phyloP scores from a whole-genome alignment of 83 land plant genomes.

The Isoetes engelmannii region DNA sequence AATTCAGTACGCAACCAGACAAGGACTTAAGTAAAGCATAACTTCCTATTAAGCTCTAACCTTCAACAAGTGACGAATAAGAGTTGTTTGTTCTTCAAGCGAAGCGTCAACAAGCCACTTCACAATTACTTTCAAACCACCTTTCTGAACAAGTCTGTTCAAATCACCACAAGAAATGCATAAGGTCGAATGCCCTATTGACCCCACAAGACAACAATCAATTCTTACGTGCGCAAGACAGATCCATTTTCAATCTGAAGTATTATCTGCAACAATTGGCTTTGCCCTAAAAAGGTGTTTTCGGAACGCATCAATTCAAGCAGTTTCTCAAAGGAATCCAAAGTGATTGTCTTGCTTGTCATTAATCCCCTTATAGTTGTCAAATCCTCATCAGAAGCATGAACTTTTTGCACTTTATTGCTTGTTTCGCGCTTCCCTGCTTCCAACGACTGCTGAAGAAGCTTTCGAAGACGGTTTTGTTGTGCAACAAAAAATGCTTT shows the following conservation, averaged over 20 bases:
- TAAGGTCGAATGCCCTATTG: background rate
- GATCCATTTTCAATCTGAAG: constrained; percentile 51
- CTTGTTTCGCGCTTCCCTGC: constrained; percentile 22
- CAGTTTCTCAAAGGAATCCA: constrained; percentile 36
- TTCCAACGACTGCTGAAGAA: constrained; percentile 55
- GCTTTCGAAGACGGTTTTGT: constrained; percentile 59
- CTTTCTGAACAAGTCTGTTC: constrained; percentile 65
- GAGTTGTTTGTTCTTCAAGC: constrained; percentile 74
- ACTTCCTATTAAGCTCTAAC: constrained; percentile 16
- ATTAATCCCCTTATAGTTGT: background rate
- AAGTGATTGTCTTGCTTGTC: constrained; percentile 12
- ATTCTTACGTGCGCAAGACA: constrained; percentile 53
- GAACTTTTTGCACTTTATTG: constrained; percentile 22
- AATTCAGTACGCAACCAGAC: no score
- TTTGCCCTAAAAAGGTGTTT: constrained; percentile 68
- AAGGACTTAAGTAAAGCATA: no score
- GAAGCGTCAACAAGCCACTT: constrained; percentile 75
- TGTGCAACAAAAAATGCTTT: constrained; percentile 75
- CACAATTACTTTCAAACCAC: constrained; percentile 62
- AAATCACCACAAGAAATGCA: constrained; percentile 1
- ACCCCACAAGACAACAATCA: background rate
- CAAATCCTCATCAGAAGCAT: constrained; percentile 2
- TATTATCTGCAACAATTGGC: constrained; percentile 64
- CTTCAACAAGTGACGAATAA: constrained; percentile 53
- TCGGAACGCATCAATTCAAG: constrained; percentile 63